Evolutionary conservation across 108 stramenopile species (phyloP).

Genomic region (Schizochytrium sp.): DNA sequence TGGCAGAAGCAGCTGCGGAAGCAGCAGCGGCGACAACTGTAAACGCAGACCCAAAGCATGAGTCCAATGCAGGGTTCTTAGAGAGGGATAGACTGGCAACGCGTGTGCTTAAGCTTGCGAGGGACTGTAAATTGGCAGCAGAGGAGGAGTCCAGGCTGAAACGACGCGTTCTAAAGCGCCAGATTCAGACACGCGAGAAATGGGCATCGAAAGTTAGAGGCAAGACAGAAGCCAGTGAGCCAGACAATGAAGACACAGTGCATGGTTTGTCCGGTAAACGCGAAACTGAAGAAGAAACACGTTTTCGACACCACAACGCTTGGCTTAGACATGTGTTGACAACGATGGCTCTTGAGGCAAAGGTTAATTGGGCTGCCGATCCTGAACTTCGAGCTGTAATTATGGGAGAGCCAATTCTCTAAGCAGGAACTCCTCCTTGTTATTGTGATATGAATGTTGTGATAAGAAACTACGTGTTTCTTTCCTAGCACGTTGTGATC

Average conservation of each 20-base stretch:
- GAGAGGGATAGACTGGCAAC: background rate
- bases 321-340: constrained; percentile 1
- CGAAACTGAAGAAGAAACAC: background rate
- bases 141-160: background rate
- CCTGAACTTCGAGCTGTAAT: background rate
- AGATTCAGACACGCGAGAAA: background rate
- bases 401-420: background rate
- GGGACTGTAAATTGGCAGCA: background rate
- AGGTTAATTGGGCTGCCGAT: constrained; percentile 20
- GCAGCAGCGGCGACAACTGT: background rate
- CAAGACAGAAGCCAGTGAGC: too few species aligned
- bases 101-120: background rate
- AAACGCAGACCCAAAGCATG: background rate
- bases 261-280: background rate
- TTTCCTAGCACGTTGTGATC: too few species aligned
- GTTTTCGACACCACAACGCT: background rate
- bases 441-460: too few species aligned
- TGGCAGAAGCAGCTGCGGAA: background rate
- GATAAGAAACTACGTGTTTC: too few species aligned
- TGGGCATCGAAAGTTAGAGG: background rate
- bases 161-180: background rate
- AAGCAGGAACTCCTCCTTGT: background rate
- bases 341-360: background rate
- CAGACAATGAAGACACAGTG: too few species aligned
- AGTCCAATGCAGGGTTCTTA: background rate